Base-by-base conservation (phyloP, 179 eudicot species). In the Sideroxylon spinosum region DNA sequence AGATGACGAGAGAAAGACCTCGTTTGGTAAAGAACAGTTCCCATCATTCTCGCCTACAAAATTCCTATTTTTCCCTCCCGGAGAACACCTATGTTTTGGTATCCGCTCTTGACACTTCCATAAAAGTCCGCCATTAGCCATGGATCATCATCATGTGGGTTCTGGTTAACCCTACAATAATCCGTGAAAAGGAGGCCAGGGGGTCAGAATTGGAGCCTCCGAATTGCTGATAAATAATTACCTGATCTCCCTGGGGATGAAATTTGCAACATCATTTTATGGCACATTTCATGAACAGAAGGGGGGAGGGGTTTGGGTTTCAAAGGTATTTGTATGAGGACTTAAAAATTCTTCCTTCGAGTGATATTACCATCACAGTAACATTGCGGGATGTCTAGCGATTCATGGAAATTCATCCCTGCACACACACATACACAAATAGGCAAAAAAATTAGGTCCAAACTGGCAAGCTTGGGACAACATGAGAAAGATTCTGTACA, bases 381-480 rank as follows among this genome's bases (percentile, higher is more conserved):
- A 94, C 98, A 86, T 81, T 92, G 96, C 26, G 97, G 98, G 71
- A 94, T 91, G 76, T 92, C 97, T 86, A 92, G 82, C 84, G 92
- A 90, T 78, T 94, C 98, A 71, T 94, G 98, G 73, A 94, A 90
- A 82, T 90, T 92, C 98, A 94, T 90, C 79, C 98, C 98, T 94
- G 85, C 73, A 74, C 6, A 29, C 63, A 37, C 73, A 10, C 12
- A n/a, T n/a, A n/a, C n/a, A n/a, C n/a, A 8, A 9, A 2, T 52
- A 52, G 65, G 3, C 22, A 78, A 52, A 12, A 14, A 17, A 37
- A 22, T 19, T 55, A 76, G 72, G 8, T 20, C 28, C 82, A 73
- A 37, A 63, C 23, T 1, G 16, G 68, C 10, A 63, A 12, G 26
- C 37, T 59, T 63, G 32, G 10, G 32, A 63, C 0, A 9, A 16